A percentile compares a stretch with the other conserved stretches of the same genome.
These are phyloP conservation scores for Trametes hirsuta DNA, from an alignment of 1,284 basidiomycete genomes.

Conservation along the genomic window DNA sequence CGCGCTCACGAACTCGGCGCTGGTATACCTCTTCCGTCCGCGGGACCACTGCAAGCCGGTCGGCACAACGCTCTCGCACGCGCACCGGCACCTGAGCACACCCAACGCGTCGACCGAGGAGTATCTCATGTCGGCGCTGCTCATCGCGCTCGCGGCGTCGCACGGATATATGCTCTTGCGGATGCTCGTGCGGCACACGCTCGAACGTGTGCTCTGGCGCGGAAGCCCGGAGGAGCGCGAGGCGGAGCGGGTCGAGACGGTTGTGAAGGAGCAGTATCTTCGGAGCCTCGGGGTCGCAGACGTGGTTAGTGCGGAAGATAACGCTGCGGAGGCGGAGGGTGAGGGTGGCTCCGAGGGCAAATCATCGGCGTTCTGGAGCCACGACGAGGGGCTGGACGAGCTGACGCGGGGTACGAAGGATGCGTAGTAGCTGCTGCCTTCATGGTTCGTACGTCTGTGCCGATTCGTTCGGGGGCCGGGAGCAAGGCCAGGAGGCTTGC, in stretches of 20 bases:
- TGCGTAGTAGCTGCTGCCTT: constrained; percentile 38
- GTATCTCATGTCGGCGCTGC: constrained; percentile 66
- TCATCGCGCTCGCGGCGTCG: constrained; percentile 78
- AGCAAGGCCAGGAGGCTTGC: neutral
- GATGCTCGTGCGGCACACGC: constrained; percentile 63
- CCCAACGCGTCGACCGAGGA: constrained; percentile 46
- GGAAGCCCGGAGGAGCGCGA: constrained; percentile 67
- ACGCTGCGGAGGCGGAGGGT: constrained; percentile 25
- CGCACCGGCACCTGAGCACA: constrained; percentile 23
- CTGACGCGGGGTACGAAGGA: constrained; percentile 66
- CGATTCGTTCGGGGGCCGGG: too few relatives aligned
- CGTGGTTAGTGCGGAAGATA: constrained; percentile 28
- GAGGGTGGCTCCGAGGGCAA: constrained; percentile 31
- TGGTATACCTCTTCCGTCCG: constrained; percentile 81
- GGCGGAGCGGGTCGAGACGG: constrained; percentile 56
- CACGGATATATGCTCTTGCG: constrained; percentile 81
- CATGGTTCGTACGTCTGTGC: too few relatives aligned
- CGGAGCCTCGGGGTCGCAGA: constrained; percentile 42
- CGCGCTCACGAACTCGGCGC: constrained; percentile 82
- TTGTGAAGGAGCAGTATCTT: constrained; percentile 68
- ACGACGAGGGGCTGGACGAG: constrained; percentile 70
- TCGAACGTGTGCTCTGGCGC: constrained; percentile 78
- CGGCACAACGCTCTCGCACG: constrained; percentile 34
- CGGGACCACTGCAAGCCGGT: constrained; percentile 31
- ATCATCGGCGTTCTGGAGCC: constrained; percentile 56